Conservation (phyloP, 2,329 filamentous ascomycete genomes). For the Monosporascus sp. region DNA sequence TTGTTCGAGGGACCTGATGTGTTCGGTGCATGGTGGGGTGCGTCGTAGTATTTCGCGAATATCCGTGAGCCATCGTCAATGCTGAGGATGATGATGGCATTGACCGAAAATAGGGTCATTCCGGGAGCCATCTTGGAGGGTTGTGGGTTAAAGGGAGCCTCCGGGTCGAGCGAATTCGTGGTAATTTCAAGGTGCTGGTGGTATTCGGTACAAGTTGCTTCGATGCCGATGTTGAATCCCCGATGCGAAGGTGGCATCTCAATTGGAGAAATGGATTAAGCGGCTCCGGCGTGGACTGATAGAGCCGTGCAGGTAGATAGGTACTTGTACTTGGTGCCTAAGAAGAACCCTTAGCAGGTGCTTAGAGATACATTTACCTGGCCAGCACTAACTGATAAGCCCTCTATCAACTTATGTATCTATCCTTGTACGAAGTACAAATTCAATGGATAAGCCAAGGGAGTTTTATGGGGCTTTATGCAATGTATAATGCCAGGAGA, state of each 20-base stretch:
- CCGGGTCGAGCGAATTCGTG: not conserved
- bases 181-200: not conserved
- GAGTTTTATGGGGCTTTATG: no score
- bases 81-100: constrained; percentile 72
- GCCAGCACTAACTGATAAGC: no score
- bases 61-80: constrained; percentile 87
- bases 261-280: constrained; percentile 16
- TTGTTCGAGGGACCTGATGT: constrained; percentile 53
- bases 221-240: constrained; percentile 1
- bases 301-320: not conserved
- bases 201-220: constrained; percentile 5
- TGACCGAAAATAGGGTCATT: constrained; percentile 71
- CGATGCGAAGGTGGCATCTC: constrained; percentile 8
- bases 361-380: no score
- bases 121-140: constrained; percentile 58
- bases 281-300: constrained; percentile 6
- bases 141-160: constrained; percentile 2
- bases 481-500: not conserved
- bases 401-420: no score
- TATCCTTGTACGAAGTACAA: no score
- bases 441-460: no score
- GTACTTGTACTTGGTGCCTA: not conserved
- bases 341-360: not conserved
- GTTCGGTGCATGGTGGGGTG: constrained; percentile 44
- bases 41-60: constrained; percentile 67